Conservation (phyloP, 352 stramenopile genomes). For the Phytophthora podocarpi region DNA sequence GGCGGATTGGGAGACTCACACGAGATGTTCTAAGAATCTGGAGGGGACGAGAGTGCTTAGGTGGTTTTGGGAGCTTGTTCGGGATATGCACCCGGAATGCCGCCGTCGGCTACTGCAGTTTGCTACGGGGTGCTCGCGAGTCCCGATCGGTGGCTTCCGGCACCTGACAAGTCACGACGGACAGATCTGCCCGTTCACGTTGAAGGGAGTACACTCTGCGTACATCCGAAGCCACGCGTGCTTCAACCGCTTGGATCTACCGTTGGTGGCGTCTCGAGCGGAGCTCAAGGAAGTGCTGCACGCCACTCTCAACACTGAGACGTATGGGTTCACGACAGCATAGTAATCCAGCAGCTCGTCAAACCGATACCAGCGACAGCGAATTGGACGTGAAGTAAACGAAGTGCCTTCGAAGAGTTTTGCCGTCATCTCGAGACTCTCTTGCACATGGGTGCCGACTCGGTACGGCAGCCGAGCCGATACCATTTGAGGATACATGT, state of each 20-base stretch:
- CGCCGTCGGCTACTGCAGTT: slow-evolving; percentile 68
- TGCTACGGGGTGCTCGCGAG: slow-evolving; percentile 65
- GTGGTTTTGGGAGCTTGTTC: slow-evolving; percentile 83
- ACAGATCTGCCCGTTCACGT: slow-evolving; percentile 60
- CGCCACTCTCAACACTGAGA: slow-evolving; percentile 38
- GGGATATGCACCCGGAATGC: slow-evolving; percentile 64
- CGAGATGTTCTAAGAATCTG: slow-evolving; percentile 49
- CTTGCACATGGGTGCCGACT: too few species aligned
- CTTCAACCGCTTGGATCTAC: slow-evolving; percentile 92
- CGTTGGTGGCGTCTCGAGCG: slow-evolving; percentile 61
- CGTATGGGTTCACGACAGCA: slow-evolving; percentile 51
- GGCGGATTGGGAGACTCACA: slow-evolving; percentile 93
- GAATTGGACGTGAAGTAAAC: slow-evolving; percentile 4
- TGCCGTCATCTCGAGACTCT: background rate
- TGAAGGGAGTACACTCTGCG: slow-evolving; percentile 48
- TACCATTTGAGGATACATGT: too few species aligned
- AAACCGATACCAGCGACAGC: too few species aligned
- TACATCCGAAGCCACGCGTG: slow-evolving; percentile 68
- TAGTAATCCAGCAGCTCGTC: too few species aligned
- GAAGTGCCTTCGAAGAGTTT: background rate
- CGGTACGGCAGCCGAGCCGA: too few species aligned
- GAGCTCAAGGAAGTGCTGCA: slow-evolving; percentile 53
- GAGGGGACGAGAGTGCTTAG: slow-evolving; percentile 33
- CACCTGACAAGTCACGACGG: slow-evolving; percentile 63
- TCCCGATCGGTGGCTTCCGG: slow-evolving; percentile 60